These are phyloP conservation scores for Trichoderma gamsii DNA, from an alignment of 495 filamentous ascomycete species.

Conservation along the genomic window DNA sequence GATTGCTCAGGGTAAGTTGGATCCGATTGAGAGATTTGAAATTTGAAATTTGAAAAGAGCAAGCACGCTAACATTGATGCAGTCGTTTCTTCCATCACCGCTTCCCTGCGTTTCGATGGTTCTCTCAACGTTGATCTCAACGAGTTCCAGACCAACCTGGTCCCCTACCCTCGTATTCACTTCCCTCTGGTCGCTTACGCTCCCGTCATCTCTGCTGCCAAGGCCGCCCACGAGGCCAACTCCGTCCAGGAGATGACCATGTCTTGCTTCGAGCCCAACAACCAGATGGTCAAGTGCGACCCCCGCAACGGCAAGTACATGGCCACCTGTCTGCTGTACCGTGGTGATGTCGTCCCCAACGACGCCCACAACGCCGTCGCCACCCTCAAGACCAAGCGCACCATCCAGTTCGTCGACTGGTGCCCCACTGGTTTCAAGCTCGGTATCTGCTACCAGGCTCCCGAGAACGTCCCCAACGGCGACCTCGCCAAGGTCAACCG, in stretches of 20 bases:
- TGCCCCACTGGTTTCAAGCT: slow-evolving; percentile 96
- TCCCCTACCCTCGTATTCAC: slow-evolving; percentile 87
- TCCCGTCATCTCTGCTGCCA: slow-evolving; percentile 73
- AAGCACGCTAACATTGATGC: background rate
- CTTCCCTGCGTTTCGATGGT: slow-evolving; percentile 83
- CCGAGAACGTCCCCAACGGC: slow-evolving; percentile 90
- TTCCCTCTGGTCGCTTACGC: slow-evolving; percentile 88
- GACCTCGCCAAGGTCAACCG: slow-evolving; percentile 97
- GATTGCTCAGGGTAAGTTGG: slow-evolving; percentile 70
- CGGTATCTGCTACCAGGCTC: slow-evolving; percentile 90
- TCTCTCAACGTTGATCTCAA: slow-evolving; percentile 88
- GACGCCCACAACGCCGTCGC: slow-evolving; percentile 78
- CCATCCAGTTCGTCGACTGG: slow-evolving; percentile 92
- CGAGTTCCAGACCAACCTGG: slow-evolving; percentile 93
- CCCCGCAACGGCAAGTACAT: slow-evolving; percentile 92
- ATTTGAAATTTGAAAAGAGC: slow-evolving; percentile 22
- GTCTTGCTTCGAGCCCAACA: slow-evolving; percentile 90
- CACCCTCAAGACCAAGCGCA: slow-evolving; percentile 75
- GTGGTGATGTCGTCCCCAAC: slow-evolving; percentile 80
- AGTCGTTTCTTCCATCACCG: slow-evolving; percentile 89
- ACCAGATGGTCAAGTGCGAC: slow-evolving; percentile 95
- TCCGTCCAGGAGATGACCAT: slow-evolving; percentile 82
- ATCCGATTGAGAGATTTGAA: background rate
- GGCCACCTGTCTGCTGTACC: slow-evolving; percentile 85
- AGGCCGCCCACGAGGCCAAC: slow-evolving; percentile 86